Evolutionary conservation across 1,284 basidiomycete genomes (phyloP).

Genomic region (Flammula alnicola): DNA sequence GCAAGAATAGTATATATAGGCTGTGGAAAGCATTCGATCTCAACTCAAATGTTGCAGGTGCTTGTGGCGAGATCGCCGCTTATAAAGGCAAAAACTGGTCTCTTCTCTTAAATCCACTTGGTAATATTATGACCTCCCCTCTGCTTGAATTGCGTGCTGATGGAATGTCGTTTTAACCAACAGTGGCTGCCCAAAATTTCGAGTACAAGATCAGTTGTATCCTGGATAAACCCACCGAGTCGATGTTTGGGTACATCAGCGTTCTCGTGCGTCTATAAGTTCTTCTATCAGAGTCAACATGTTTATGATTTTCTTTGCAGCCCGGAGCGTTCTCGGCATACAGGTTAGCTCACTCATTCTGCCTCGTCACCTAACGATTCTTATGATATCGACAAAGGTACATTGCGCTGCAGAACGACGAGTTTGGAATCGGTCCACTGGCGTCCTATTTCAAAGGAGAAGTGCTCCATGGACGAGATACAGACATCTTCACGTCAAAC

Average conservation of each 20-base stretch:
- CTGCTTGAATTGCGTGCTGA: neutral
- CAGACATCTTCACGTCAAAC: conserved; percentile 94
- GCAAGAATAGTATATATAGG: conserved; percentile 84
- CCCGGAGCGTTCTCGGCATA: conserved; percentile 97
- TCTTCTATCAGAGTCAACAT: neutral
- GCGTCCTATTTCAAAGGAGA: conserved; percentile 98
- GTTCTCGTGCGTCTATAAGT: conserved; percentile 58
- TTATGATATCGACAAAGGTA: conserved; percentile 49
- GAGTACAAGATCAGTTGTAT: conserved; percentile 95
- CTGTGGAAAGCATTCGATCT: conserved; percentile 96
- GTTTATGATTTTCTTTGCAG: conserved; percentile 38
- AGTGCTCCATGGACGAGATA: conserved; percentile 86
- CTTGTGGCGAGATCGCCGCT: conserved; percentile 93
- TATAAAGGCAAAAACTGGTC: conserved; percentile 92
- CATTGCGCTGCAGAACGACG: conserved; percentile 90
- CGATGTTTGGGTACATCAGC: conserved; percentile 91
- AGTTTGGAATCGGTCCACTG: conserved; percentile 84
- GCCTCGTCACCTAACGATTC: neutral
- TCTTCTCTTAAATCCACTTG: conserved; percentile 82
- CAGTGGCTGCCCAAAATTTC: conserved; percentile 93
- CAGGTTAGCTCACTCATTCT: conserved; percentile 38
- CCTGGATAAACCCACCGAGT: conserved; percentile 94
- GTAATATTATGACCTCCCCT: conserved; percentile 50
- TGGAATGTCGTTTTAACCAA: neutral
- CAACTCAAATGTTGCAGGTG: conserved; percentile 92